phyloP scores from a whole-genome alignment of 805 yeast species.

The Starmerella sp. region DNA sequence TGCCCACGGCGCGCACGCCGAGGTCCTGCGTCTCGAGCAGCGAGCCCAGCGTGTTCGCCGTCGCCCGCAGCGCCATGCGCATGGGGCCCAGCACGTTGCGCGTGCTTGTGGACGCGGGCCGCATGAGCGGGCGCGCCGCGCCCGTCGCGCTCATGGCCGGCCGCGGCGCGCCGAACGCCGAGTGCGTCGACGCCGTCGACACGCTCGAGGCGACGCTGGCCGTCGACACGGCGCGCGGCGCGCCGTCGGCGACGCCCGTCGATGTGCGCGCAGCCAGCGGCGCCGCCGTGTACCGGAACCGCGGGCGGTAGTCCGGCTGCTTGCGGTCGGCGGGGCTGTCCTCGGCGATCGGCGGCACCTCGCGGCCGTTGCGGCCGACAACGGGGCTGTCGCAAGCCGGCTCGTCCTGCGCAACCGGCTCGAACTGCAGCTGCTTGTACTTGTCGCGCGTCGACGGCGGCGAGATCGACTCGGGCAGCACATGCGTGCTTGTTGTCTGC shows the following conservation, averaged over 20 bases:
- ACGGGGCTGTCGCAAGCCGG: conserved; percentile 24
- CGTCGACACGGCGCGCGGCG: neutral
- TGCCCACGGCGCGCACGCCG: neutral
- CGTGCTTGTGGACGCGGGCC: conserved; percentile 10
- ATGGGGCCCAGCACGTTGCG: conserved; percentile 11
- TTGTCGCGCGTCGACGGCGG: conserved; percentile 86
- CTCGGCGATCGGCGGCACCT: neutral
- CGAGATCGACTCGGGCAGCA: conserved; percentile 79
- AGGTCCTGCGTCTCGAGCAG: conserved; percentile 1
- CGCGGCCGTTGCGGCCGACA: conserved; percentile 18
- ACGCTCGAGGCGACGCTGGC: neutral
- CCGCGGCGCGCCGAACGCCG: neutral
- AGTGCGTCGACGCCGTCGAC: neutral
- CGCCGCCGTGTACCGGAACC: conserved; percentile 10
- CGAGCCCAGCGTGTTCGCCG: conserved; percentile 4
- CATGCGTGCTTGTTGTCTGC: conserved; percentile 30
- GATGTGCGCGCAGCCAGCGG: conserved; percentile 15
- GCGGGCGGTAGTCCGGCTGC: conserved; percentile 7
- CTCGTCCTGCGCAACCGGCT: conserved; percentile 11
- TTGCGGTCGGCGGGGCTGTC: conserved; percentile 9
- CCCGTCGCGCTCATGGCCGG: conserved; percentile 3
- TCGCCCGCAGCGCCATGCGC: conserved; percentile 12
- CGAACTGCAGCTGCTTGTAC: conserved; percentile 38
- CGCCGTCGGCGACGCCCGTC: neutral
- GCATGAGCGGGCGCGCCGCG: conserved; percentile 9